Evolutionary conservation across 2,329 filamentous ascomycete species (phyloP), one percentile per base, ranked within the genome.

Genomic region (Aspergillus fumigatus): DNA sequence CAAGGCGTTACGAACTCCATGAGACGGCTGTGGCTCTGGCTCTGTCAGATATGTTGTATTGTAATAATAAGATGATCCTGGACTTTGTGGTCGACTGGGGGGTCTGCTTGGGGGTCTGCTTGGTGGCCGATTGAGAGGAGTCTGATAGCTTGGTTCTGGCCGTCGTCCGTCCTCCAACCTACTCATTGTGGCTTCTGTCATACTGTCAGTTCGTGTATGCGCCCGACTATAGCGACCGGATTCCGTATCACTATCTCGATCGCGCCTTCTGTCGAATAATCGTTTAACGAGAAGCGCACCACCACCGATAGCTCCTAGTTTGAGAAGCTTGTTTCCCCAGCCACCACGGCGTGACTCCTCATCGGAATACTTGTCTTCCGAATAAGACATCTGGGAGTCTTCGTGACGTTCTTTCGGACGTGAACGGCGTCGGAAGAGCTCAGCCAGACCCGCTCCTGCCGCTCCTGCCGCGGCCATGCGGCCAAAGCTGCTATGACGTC

Each of bases 341-440:
- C 86, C 84, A 19, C 82, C 81, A 3, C 78, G 65, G 5, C 68
- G 71, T 38, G 72, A 77, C 25, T 75, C 75, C 47, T 75, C 70
- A n/a, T 85, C 81, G 0, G 82, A 82, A 56, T 82, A 82, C 69
- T 91, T 90, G 62, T 91, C 87, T 41, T 88, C 82, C 35, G 78
- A 74, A 60, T 85, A 86, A 52, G 84, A 88, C 4, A 78, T 79
- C 0, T 84, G 86, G 7, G 75, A 77, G 19, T 71, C 70, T 48
- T 77, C 69, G 70, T 78, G 59, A 66, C 67, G 52, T 66, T 75
- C 63, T 70, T 77, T 74, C 58, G 74, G 72, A 69, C 74, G 69
- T 41, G 75, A 77, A 50, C 71, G 70, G 51, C 70, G 67, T 54
- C 66, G 62, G 56, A 74, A 73, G 55, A 87, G 69, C 17, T 80